Evolutionary conservation across 768 basidiomycete genomes (phyloP), one percentile per base, ranked within the genome.

Genomic region (Cyclocybe aegerita): DNA sequence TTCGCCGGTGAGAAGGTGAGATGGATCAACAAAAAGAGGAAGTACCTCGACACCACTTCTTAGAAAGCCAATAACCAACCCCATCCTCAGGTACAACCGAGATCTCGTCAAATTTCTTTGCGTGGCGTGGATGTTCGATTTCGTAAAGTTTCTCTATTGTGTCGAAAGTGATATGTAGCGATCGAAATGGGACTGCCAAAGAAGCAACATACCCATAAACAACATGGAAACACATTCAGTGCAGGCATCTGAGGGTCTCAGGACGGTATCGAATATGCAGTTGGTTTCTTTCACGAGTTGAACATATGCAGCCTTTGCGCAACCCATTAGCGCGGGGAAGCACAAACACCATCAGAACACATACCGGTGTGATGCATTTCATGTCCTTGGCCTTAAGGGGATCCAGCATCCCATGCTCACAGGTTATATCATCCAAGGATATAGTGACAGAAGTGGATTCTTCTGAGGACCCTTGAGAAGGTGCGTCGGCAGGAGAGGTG

Each of bases 1-100:
- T 39, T 17, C 12, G 38, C 30, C 42, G 44, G 43, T 33, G 33
- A 55, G 14, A 32, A 49, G 46, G 14, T 30, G n/a, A 43, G 43
- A 17, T 56, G 2, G n/a, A 14, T 37, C 33, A 49, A 39, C 32
- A 31, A 34, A 15, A 59, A 51, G 4, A 53, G 11, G 51, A 51
- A 43, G 11, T 50, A 87, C 90, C 90, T 79, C 78, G 86, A 3
- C 88, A 64, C 92, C 92, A 93, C 5, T 69, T 64, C 61, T 85
- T 90, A 0, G 91, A 93, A 60, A 93, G 81, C 85, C 86, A 90
- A 62, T 76, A 85, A 6, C 79, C 79, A 11, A 56, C 54, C 11
- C 66, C 64, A 48, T 79, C 78, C 9, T 69, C 69, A 4, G 68
- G 67, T 8, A 73, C 66, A 23, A 75, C 70, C 35, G 73, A 72